Evolutionary conservation across 352 stramenopile genomes (phyloP).

Genomic region (Phytophthora europaea): DNA sequence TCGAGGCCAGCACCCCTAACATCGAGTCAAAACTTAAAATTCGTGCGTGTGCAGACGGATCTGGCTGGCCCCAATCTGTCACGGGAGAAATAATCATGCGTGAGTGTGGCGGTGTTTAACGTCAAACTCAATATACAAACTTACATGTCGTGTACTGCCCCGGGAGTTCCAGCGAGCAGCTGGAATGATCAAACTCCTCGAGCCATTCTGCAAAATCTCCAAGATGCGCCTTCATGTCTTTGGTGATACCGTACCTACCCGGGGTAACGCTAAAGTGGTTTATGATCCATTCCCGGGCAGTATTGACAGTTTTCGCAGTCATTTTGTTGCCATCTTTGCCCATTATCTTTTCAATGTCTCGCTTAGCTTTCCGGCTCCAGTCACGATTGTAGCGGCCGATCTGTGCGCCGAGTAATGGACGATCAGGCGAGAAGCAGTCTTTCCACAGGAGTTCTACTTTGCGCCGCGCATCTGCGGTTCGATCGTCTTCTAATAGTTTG

Average conservation of each 20-base stretch:
- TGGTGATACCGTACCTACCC: constrained; percentile 77
- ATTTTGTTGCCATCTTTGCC: constrained; percentile 69
- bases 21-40: constrained; percentile 83
- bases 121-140: constrained; percentile 12
- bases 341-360: constrained; percentile 80
- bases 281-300: constrained; percentile 74
- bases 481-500: constrained; percentile 69
- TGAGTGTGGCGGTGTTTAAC: neutral
- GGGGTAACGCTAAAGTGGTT: constrained; percentile 80
- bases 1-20: constrained; percentile 85
- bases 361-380: constrained; percentile 61
- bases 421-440: constrained; percentile 72
- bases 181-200: constrained; percentile 84
- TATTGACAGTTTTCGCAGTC: constrained; percentile 60
- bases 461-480: constrained; percentile 36
- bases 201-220: constrained; percentile 90
- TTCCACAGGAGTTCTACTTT: constrained; percentile 60
- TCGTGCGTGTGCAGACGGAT: constrained; percentile 66
- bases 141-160: constrained; percentile 83
- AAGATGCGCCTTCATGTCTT: constrained; percentile 86
- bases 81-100: constrained; percentile 3
- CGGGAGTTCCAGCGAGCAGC: constrained; percentile 72
- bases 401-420: constrained; percentile 54
- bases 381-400: constrained; percentile 86
- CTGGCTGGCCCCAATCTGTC: constrained; percentile 78